Percentiles rank a stretch among this genome's conserved stretches.
These are phyloP conservation scores for Nelumbo lutea DNA, from an alignment of 164 flowering plant species.

Conservation along the genomic window DNA sequence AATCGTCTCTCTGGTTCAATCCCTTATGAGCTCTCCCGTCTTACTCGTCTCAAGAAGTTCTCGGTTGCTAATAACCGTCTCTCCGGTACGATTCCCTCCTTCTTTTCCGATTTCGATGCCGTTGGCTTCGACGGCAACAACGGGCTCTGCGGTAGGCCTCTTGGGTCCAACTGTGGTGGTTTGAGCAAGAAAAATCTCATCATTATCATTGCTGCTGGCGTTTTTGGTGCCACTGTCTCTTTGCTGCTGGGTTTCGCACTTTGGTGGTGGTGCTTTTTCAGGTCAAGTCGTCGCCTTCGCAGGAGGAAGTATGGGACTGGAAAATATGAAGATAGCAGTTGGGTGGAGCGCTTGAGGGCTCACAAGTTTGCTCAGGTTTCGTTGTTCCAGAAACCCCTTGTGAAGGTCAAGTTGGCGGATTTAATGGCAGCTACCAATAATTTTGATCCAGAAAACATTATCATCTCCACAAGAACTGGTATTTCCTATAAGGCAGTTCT, in stretches of 20 bases:
- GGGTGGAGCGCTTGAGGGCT: slow-evolving; percentile 40
- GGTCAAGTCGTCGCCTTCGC: slow-evolving; percentile 10
- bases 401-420: slow-evolving; percentile 56
- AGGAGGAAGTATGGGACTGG: slow-evolving; percentile 21
- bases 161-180: slow-evolving; percentile 25
- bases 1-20: slow-evolving; percentile 27
- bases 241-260: slow-evolving; percentile 38
- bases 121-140: slow-evolving; percentile 35
- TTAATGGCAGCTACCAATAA: slow-evolving; percentile 51
- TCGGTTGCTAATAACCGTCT: slow-evolving; percentile 25
- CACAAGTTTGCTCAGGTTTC: slow-evolving; percentile 48
- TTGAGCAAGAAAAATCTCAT: slow-evolving; percentile 27
- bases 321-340: slow-evolving; percentile 24
- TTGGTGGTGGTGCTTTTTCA: slow-evolving; percentile 54
- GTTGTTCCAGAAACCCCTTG: slow-evolving; percentile 66
- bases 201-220: slow-evolving; percentile 57
- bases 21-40: slow-evolving; percentile 23
- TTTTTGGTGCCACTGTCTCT: slow-evolving; percentile 50
- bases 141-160: slow-evolving; percentile 37
- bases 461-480: slow-evolving; percentile 45
- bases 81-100: slow-evolving; percentile 26
- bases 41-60: slow-evolving; percentile 20
- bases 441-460: slow-evolving; percentile 34
- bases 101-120: slow-evolving; percentile 7
- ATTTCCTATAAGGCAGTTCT: slow-evolving; percentile 54